phyloP scores from a whole-genome alignment of 2,329 filamentous ascomycete genomes.

The Epichloe baconii region DNA sequence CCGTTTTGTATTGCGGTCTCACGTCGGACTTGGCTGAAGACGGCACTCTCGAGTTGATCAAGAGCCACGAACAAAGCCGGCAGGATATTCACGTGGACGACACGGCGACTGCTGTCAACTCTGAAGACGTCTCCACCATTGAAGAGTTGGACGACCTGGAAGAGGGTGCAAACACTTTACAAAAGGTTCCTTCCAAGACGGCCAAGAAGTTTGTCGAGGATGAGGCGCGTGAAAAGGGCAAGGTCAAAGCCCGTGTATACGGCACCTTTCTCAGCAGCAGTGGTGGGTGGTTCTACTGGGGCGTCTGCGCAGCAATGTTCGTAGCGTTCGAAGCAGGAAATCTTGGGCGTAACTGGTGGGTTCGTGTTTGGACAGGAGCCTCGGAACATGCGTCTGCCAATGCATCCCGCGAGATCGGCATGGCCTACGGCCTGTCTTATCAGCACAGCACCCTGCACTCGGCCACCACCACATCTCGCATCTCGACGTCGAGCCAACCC shows the following conservation, averaged over 20 bases:
- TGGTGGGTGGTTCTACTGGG: constrained; percentile 51
- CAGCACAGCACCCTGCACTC: constrained; percentile 32
- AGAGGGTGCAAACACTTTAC: constrained; percentile 26
- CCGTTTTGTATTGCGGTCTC: constrained; percentile 48
- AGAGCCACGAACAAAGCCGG: constrained; percentile 37
- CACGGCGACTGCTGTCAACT: constrained; percentile 39
- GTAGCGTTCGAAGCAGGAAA: constrained; percentile 39
- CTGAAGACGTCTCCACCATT: constrained; percentile 33
- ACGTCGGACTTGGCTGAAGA: constrained; percentile 50
- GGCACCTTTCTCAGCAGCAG: constrained; percentile 51
- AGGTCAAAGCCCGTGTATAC: constrained; percentile 57
- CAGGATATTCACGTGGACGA: constrained; percentile 36
- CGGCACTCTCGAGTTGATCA: constrained; percentile 43
- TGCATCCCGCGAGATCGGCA: constrained; percentile 20
- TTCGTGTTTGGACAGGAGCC: constrained; percentile 46
- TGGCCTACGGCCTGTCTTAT: constrained; percentile 31
- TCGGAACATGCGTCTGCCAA: constrained; percentile 1
- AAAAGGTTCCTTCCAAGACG: constrained; percentile 36
- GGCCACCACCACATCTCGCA: constrained; percentile 17
- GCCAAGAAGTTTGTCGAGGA: constrained; percentile 65
- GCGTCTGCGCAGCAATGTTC: constrained; percentile 38
- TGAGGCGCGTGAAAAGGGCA: constrained; percentile 57
- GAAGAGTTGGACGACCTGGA: constrained; percentile 25
- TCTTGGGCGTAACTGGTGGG: constrained; percentile 50
- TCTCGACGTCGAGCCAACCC: constrained; percentile 8